Evolutionary conservation across 2,329 filamentous ascomycete genomes (phyloP).

Genomic region (Domatiomyces globalis): DNA sequence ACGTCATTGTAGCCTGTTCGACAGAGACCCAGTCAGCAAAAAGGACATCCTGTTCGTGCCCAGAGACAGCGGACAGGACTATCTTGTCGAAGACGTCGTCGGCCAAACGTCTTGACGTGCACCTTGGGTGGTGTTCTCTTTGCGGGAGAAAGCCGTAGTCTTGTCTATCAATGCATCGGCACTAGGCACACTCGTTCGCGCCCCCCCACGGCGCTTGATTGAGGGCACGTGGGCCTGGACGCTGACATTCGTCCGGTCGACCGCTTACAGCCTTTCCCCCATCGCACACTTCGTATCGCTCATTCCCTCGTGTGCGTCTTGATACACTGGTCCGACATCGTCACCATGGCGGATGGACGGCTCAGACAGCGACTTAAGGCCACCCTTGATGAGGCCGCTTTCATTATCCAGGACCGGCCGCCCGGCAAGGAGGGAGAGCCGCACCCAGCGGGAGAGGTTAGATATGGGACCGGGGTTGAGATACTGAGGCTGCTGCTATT

Average conservation of each 20-base stretch:
- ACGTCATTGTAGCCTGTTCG: too few species aligned
- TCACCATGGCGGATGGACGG: constrained; percentile 21
- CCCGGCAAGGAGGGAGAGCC: background rate
- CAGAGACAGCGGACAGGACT: too few species aligned
- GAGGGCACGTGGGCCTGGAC: background rate
- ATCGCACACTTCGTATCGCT: too few species aligned
- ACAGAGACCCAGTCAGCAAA: too few species aligned
- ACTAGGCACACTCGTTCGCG: background rate
- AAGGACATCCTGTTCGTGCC: too few species aligned
- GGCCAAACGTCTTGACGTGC: too few species aligned
- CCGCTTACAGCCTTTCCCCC: background rate
- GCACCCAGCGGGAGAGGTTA: constrained; percentile 21
- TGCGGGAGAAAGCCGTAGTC: background rate
- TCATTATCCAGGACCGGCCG: background rate
- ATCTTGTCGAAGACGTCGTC: too few species aligned
- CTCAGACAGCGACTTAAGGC: constrained; percentile 13
- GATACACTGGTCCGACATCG: constrained; percentile 17
- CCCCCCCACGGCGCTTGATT: background rate
- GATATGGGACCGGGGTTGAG: constrained; percentile 34
- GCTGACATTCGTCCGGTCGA: background rate
- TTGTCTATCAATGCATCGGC: background rate
- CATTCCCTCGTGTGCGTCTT: background rate
- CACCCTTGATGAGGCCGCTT: background rate
- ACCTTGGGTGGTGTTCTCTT: background rate
- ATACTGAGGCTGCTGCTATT: constrained; percentile 17